Percentiles rank a stretch among this genome's conserved stretches.
These are phyloP conservation scores for Spathaspora arborariae DNA, from an alignment of 805 yeast genomes.

Conservation along the genomic window DNA sequence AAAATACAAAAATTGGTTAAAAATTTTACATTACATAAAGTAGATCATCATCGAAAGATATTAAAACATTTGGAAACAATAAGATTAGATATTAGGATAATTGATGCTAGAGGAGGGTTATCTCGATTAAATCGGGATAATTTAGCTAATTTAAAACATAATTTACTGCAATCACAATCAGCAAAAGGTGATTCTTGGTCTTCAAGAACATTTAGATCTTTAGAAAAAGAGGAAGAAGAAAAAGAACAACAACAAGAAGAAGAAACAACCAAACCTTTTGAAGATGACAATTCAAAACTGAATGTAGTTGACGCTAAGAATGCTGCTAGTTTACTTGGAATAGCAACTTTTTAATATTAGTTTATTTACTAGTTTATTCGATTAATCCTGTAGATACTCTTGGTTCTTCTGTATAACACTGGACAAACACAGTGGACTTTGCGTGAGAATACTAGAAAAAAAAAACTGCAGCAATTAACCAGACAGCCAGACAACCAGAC, in stretches of 20 bases:
- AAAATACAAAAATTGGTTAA: conserved; percentile 54
- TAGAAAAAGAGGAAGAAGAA: conserved; percentile 22
- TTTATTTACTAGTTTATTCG: neutral
- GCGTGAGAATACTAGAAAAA: neutral
- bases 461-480: neutral
- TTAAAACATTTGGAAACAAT: conserved; percentile 68
- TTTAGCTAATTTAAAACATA: conserved; percentile 43
- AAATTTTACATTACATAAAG: conserved; percentile 60
- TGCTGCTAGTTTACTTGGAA: conserved; percentile 80
- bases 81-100: conserved; percentile 67
- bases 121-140: conserved; percentile 77
- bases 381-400: no score
- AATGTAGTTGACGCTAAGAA: conserved; percentile 64
- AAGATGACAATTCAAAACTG: conserved; percentile 5
- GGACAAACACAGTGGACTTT: no score
- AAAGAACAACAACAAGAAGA: conserved; percentile 17
- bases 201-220: conserved; percentile 37
- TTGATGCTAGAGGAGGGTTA: conserved; percentile 76
- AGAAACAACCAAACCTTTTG: conserved; percentile 20
- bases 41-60: conserved; percentile 83
- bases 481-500: no score
- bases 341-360: conserved; percentile 53
- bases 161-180: conserved; percentile 40
- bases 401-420: no score
- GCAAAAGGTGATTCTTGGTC: conserved; percentile 43